Conservation (phyloP, 73 alveolate species). For the Paramecium caudatum region DNA sequence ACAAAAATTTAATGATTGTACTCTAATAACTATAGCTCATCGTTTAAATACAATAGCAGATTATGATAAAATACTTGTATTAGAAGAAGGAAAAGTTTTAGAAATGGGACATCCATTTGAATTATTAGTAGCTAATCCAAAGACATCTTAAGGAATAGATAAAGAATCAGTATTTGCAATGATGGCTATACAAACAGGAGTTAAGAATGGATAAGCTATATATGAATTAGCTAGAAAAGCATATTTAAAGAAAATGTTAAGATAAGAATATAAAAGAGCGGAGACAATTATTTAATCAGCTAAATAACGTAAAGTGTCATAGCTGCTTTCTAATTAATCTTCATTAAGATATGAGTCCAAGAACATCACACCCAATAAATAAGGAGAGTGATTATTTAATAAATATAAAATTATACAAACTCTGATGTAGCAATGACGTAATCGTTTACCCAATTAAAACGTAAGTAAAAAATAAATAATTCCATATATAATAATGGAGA, state of each 20-base stretch:
- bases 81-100: conserved; percentile 80
- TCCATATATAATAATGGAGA: neutral
- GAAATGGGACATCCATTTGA: conserved; percentile 84
- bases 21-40: conserved; percentile 87
- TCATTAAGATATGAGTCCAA: too few species aligned
- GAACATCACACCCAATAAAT: too few species aligned
- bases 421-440: too few species aligned
- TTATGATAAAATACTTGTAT: conserved; percentile 84
- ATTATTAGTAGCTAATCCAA: conserved; percentile 41
- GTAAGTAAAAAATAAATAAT: too few species aligned
- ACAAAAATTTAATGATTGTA: conserved; percentile 79
- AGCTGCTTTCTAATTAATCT: too few species aligned
- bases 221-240: conserved; percentile 26
- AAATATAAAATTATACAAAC: too few species aligned
- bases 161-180: conserved; percentile 65
- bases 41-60: conserved; percentile 85
- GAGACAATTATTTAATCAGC: neutral
- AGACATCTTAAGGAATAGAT: neutral
- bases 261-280: conserved; percentile 7
- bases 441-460: too few species aligned
- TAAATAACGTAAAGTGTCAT: too few species aligned
- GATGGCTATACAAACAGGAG: conserved; percentile 72
- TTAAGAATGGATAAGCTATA: conserved; percentile 54
- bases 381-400: too few species aligned
- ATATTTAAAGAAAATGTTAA: neutral